Conservation (phyloP, 2,329 filamentous ascomycete species). For the Cercospora beticola region DNA sequence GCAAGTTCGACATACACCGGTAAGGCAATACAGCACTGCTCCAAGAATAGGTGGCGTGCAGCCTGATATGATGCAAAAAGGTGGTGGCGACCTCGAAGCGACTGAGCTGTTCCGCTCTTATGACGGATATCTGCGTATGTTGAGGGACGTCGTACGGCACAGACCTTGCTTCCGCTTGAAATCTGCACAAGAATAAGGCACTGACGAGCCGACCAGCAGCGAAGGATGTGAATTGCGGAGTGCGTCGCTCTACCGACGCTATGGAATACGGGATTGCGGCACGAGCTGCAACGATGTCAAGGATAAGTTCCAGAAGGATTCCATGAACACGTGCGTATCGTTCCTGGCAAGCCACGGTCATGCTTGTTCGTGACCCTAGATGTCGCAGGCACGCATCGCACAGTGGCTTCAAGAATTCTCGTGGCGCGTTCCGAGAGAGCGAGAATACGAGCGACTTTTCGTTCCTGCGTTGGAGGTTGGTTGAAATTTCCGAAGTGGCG, state of each 20-base stretch:
- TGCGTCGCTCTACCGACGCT: background rate
- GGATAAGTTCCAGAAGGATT: background rate
- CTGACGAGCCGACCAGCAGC: slow-evolving; percentile 4
- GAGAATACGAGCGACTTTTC: background rate
- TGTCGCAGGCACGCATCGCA: background rate
- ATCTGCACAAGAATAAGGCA: background rate
- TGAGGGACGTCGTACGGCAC: background rate
- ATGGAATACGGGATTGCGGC: slow-evolving; percentile 6
- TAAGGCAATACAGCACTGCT: background rate
- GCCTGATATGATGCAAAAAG: background rate
- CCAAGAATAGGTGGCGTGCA: background rate
- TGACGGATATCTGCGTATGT: background rate
- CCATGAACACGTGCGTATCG: background rate
- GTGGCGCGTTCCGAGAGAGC: background rate
- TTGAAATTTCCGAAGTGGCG: background rate
- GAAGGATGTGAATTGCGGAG: slow-evolving; percentile 9
- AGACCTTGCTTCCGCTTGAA: background rate
- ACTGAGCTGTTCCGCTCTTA: background rate
- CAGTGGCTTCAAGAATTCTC: background rate
- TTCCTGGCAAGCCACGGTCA: background rate
- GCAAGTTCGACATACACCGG: background rate
- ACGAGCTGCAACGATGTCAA: slow-evolving; percentile 3
- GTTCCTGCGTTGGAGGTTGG: background rate
- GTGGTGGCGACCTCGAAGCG: background rate
- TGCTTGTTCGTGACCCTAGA: background rate